These are phyloP conservation scores for Gracilaria domingensis DNA, from an alignment of 23 red algal genomes.

Conservation along the genomic window DNA sequence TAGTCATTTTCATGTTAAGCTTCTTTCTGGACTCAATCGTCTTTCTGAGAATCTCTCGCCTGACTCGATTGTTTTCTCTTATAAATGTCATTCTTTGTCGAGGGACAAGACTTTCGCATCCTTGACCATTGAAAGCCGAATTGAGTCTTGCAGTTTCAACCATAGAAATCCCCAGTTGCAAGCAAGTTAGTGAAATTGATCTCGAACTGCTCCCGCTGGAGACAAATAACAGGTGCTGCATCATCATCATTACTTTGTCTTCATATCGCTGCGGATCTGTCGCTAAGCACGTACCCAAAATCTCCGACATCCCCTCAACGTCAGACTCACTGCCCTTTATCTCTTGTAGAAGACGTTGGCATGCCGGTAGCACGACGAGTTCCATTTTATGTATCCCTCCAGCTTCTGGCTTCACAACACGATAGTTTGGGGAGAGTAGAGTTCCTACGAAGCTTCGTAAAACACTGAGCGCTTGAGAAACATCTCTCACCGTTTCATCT, in stretches of 20 bases:
- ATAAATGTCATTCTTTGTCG: too few relatives aligned
- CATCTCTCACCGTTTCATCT: not conserved
- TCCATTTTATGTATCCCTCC: not conserved
- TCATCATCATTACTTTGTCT: conserved; percentile 1
- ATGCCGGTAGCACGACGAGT: not conserved
- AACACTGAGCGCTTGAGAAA: not conserved
- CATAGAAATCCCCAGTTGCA: too few relatives aligned
- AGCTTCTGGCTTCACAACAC: not conserved
- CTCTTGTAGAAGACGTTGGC: not conserved
- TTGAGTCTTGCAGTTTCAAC: too few relatives aligned
- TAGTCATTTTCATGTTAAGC: too few relatives aligned
- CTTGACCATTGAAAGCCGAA: too few relatives aligned
- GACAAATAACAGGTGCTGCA: not conserved
- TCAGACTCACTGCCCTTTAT: not conserved
- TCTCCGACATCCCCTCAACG: not conserved
- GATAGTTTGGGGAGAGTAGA: not conserved
- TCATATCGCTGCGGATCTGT: not conserved
- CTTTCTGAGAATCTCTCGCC: too few relatives aligned
- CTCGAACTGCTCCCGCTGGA: not conserved
- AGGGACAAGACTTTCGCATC: too few relatives aligned
- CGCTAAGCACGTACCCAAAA: not conserved
- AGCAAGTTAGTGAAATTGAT: not conserved
- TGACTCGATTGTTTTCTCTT: too few relatives aligned
- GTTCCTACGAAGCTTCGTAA: not conserved
- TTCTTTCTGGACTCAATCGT: too few relatives aligned